Evolutionary conservation across 1,284 basidiomycete species (phyloP).

Genomic region (Puccinia coronata): DNA sequence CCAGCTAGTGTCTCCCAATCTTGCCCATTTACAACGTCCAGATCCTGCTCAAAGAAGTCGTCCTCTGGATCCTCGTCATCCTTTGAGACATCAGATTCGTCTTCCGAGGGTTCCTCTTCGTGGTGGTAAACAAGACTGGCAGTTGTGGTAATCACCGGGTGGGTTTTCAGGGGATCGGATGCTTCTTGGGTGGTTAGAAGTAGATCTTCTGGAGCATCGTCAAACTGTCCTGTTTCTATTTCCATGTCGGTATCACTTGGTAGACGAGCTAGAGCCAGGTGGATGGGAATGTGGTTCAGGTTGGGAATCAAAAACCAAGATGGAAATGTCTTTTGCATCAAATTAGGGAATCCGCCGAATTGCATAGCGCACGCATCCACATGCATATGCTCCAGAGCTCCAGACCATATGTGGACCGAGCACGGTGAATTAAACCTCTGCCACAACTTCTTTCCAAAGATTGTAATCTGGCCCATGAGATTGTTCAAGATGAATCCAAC

Average conservation of each 20-base stretch:
- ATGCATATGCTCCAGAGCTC: too few relatives aligned
- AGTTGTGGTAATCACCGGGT: background rate
- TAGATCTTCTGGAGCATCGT: constrained; percentile 31
- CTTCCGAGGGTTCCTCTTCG: constrained; percentile 53
- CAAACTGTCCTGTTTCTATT: constrained; percentile 21
- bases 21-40: constrained; percentile 65
- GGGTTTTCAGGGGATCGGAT: background rate
- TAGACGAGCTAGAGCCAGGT: background rate
- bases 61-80: constrained; percentile 64
- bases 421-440: too few relatives aligned
- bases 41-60: constrained; percentile 40
- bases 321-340: too few relatives aligned
- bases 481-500: too few relatives aligned
- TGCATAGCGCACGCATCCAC: too few relatives aligned
- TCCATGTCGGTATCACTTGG: too few relatives aligned
- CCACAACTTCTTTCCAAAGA: too few relatives aligned
- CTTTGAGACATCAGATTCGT: constrained; percentile 59
- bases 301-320: too few relatives aligned
- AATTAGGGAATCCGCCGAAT: too few relatives aligned
- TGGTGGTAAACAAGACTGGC: constrained; percentile 6
- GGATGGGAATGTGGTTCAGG: background rate
- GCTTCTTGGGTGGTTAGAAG: background rate
- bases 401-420: too few relatives aligned
- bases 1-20: constrained; percentile 85
- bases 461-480: too few relatives aligned